Evolutionary conservation across 2,329 filamentous ascomycete species (phyloP), one percentile per base, ranked within the genome.

Genomic region (Fusarium mangiferae): DNA sequence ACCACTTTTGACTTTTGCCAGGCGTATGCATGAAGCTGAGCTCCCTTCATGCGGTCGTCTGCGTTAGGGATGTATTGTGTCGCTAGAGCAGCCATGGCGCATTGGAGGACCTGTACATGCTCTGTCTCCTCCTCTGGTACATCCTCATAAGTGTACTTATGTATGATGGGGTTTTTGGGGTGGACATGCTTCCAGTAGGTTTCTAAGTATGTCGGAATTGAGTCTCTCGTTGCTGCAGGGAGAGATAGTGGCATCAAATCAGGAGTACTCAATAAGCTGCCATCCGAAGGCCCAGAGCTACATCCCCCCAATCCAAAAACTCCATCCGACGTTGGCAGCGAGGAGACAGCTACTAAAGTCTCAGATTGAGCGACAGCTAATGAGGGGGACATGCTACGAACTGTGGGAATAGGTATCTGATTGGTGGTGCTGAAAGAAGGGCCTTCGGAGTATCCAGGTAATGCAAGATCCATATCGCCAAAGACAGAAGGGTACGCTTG

Each of bases 61-160:
- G 83, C 83, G 76, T 82, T 81, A 55, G 82, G 79, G 60, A 88
- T 80, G 68, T 84, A 86, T 74, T 90, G 87, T 28, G 87, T 86
- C 51, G 86, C 88, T 36, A 90, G 78, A n/a, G 88, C 88, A 28
- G 87, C 88, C 88, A 90, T 89, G 67, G 87, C 87, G 68, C 84
- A 89, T 20, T 81, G 84, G 51, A 90, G 80, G 46, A 87, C 80
- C 60, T 87, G 84, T 12, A 79, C 41, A 35, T 82, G 79, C 60
- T 86, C 84, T 9, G 80, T 79, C 13, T 68, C 66, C 33, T 61
- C 71, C 17, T 73, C 74, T 11, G 76, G 68, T 24, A 80, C 79
- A 33, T 80, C 81, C 63, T 87, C 84, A 45, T 86, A 84, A 20
- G 83, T 84, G 28, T 81, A 78, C 65, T 83, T 83, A 78, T 90